Conservation (phyloP, 345 rosid species). For the Dipteronia sinensis region DNA sequence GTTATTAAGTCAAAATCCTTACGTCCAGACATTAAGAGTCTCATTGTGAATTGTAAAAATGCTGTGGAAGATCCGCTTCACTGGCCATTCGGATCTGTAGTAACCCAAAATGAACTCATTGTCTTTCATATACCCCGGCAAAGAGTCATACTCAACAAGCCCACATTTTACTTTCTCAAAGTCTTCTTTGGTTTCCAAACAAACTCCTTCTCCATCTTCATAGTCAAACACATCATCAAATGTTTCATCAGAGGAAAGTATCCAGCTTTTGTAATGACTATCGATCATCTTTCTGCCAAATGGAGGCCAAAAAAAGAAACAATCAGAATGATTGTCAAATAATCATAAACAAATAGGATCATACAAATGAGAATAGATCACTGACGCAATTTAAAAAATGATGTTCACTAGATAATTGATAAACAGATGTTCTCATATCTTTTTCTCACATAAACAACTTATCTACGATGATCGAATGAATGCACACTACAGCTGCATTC, state of each 20-base stretch:
- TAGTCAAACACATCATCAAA: slow-evolving; percentile 10
- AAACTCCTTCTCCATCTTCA: slow-evolving; percentile 18
- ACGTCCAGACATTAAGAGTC: slow-evolving; percentile 35
- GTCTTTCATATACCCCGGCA: slow-evolving; percentile 27
- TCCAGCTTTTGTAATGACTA: not conserved
- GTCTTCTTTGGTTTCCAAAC: slow-evolving; percentile 18
- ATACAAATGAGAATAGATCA: not conserved
- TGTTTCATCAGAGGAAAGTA: slow-evolving; percentile 11
- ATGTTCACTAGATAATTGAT: not conserved
- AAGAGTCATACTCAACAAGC: slow-evolving; percentile 23
- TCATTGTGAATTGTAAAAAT: slow-evolving; percentile 29
- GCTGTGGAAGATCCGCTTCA: slow-evolving; percentile 32
- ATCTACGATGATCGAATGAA: not conserved
- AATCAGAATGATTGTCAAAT: not conserved
- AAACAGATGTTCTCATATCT: not conserved
- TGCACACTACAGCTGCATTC: not conserved
- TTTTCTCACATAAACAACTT: not conserved
- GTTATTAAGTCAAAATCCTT: not conserved
- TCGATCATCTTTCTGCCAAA: slow-evolving; percentile 22
- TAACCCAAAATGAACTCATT: slow-evolving; percentile 31
- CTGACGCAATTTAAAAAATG: not conserved
- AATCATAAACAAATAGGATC: not conserved
- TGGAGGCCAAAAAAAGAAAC: not conserved
- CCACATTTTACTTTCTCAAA: slow-evolving; percentile 25
- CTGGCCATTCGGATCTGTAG: slow-evolving; percentile 34